Evolutionary conservation across 495 filamentous ascomycete species (phyloP), one percentile per base, ranked within the genome.

Genomic region (Aspergillus ostianus): DNA sequence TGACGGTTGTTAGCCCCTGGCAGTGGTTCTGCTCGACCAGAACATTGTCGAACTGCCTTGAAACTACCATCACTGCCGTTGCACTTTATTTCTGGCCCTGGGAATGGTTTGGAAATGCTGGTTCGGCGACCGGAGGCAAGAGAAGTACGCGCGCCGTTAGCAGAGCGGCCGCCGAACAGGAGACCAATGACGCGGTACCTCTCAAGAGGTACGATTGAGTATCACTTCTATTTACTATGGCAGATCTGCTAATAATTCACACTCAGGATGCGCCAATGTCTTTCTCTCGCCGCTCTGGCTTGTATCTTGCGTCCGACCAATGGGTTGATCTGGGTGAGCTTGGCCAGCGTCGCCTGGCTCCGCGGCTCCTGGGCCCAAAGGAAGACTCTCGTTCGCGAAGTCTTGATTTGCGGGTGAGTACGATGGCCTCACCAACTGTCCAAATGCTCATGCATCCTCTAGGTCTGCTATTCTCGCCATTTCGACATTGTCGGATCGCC

Each of bases 11-110:
- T 62, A 98, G 86, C 68, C 92, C 94, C 18, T 99, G 95, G 91
- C 92, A 97, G 70, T 99, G 89, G 89, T 97, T 95, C 71, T 95
- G 89, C 71, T 92, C 93, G 0, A 95, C 91, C 2, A 83, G 94
- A 57, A 96, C 94, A 0, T 84, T 99, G 54, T 97, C 92, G 46
- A 99, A 98, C 74, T 94, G 87, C 56, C 75, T 97, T 9, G 94
- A 99, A 77, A 95, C 90, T 1, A 90, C 88, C 4, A 67, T 99
- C 61, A 97, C 94, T 15, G 79, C 90, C 56, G 78, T 85, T 55
- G 94, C 93, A 6, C 75, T 97, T 17, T 83, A 84, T 63, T 83
- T 86, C 57, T 98, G 92, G 93, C 94, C 94, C 18, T 98, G 94
- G 95, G 70, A 80, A 53, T 84, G 81, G 83, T 80, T 78, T 27